Conservation (phyloP, 1,284 basidiomycete genomes). For the Austroboletus rostrupii region DNA sequence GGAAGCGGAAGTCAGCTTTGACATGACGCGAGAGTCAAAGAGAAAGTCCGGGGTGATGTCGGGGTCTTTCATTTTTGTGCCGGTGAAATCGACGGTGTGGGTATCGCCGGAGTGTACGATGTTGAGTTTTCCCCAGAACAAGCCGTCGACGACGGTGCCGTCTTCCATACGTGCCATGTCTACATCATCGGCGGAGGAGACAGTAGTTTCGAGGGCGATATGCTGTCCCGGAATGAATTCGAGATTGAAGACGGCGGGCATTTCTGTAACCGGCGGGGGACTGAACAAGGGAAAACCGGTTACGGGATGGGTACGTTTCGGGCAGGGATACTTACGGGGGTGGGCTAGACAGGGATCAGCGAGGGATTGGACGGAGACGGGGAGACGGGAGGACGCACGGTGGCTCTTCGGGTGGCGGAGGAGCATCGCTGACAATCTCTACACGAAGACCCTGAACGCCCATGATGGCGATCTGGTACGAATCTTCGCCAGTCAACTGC, state of each 20-base stretch:
- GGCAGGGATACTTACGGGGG: constrained; percentile 58
- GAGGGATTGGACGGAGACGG: constrained; percentile 2
- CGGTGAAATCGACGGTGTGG: constrained; percentile 75
- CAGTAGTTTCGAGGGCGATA: constrained; percentile 70
- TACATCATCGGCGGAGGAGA: constrained; percentile 69
- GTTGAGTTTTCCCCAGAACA: constrained; percentile 80
- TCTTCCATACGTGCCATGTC: constrained; percentile 87
- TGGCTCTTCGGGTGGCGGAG: constrained; percentile 74
- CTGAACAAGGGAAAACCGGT: constrained; percentile 34
- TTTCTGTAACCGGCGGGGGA: constrained; percentile 78
- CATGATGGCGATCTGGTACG: constrained; percentile 76
- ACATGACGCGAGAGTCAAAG: constrained; percentile 70
- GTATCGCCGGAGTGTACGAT: constrained; percentile 72
- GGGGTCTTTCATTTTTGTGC: constrained; percentile 60
- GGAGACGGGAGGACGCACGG: constrained; percentile 50
- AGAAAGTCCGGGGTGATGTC: constrained; percentile 63
- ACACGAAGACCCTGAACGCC: constrained; percentile 74
- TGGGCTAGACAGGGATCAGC: constrained; percentile 38
- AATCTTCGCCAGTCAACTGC: constrained; percentile 75
- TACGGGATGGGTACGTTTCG: not conserved
- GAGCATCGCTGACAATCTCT: constrained; percentile 76
- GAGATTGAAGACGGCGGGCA: constrained; percentile 77
- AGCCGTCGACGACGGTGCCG: constrained; percentile 74
- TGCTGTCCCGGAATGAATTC: constrained; percentile 71
- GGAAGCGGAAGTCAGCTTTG: constrained; percentile 64